phyloP scores from a whole-genome alignment of 2,329 filamentous ascomycete genomes.

The Chaetomium globosum region DNA sequence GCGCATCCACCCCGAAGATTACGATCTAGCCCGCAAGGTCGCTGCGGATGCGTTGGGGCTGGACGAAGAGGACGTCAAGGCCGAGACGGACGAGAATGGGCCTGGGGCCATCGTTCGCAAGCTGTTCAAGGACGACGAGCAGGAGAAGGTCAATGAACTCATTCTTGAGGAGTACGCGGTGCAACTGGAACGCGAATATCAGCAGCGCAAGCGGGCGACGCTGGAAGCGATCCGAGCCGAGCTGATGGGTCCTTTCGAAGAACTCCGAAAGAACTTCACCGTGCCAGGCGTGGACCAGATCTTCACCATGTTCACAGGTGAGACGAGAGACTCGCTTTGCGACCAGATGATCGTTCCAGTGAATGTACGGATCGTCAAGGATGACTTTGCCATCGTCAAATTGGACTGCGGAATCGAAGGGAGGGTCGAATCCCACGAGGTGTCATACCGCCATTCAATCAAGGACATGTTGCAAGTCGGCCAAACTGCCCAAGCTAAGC shows the following conservation, averaged over 20 bases:
- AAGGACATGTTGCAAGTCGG: constrained; percentile 74
- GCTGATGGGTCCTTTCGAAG: constrained; percentile 89
- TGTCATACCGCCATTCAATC: constrained; percentile 71
- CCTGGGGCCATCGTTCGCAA: constrained; percentile 88
- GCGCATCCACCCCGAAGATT: constrained; percentile 96
- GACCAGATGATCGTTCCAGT: constrained; percentile 93
- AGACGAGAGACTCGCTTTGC: constrained; percentile 79
- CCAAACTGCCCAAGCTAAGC: constrained; percentile 85
- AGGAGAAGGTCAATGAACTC: constrained; percentile 93
- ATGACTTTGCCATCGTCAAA: constrained; percentile 90
- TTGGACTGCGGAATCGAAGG: constrained; percentile 95
- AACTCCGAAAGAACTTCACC: constrained; percentile 80
- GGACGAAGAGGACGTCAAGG: constrained; percentile 97
- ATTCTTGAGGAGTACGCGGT: constrained; percentile 96
- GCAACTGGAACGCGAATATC: constrained; percentile 89
- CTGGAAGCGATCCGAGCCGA: constrained; percentile 95
- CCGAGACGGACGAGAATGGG: constrained; percentile 87
- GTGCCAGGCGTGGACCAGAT: constrained; percentile 73
- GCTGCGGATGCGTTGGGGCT: constrained; percentile 94
- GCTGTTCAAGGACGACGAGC: constrained; percentile 90
- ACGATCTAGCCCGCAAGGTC: constrained; percentile 97
- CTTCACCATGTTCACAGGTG: constrained; percentile 95
- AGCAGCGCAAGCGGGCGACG: constrained; percentile 91
- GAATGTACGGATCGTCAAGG: constrained; percentile 82
- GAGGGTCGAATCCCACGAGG: constrained; percentile 78